Evolutionary conservation across 2,329 filamentous ascomycete species (phyloP).

Genomic region (Pseudocercospora fijiensis): DNA sequence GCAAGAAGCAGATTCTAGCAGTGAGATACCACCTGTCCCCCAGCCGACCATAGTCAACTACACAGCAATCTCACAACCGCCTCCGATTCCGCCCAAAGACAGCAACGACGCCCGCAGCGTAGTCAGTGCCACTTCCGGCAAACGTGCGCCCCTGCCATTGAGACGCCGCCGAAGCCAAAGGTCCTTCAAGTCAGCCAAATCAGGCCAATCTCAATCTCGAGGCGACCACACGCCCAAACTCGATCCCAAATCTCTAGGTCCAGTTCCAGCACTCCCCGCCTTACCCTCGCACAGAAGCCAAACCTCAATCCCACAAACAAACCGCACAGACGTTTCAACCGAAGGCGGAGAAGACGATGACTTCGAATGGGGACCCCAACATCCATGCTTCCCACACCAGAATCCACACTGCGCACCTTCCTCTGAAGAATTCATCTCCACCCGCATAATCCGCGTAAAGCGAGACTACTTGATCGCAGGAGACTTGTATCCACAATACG

Average conservation of each 20-base stretch:
- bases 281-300: slow-evolving; percentile 1
- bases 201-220: slow-evolving; percentile 13
- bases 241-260: slow-evolving; percentile 9
- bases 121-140: slow-evolving; percentile 8
- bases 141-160: slow-evolving; percentile 36
- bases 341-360: slow-evolving; percentile 46
- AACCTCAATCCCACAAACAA: neutral
- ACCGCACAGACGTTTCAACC: slow-evolving; percentile 9
- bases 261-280: slow-evolving; percentile 3
- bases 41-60: slow-evolving; percentile 14
- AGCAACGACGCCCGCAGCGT: slow-evolving; percentile 20
- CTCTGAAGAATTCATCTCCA: slow-evolving; percentile 71
- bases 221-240: slow-evolving; percentile 13
- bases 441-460: slow-evolving; percentile 85
- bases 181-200: slow-evolving; percentile 22
- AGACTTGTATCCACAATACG: slow-evolving; percentile 88
- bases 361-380: slow-evolving; percentile 85
- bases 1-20: slow-evolving; percentile 27
- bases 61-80: slow-evolving; percentile 29
- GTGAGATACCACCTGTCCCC: slow-evolving; percentile 25
- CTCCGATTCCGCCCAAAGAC: slow-evolving; percentile 17
- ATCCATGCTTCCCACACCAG: slow-evolving; percentile 90
- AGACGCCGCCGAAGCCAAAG: slow-evolving; percentile 35
- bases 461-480: slow-evolving; percentile 86
- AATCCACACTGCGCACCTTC: slow-evolving; percentile 84